These are phyloP conservation scores for Auriscalpium orientale DNA, from an alignment of 768 basidiomycete species.

Conservation along the genomic window DNA sequence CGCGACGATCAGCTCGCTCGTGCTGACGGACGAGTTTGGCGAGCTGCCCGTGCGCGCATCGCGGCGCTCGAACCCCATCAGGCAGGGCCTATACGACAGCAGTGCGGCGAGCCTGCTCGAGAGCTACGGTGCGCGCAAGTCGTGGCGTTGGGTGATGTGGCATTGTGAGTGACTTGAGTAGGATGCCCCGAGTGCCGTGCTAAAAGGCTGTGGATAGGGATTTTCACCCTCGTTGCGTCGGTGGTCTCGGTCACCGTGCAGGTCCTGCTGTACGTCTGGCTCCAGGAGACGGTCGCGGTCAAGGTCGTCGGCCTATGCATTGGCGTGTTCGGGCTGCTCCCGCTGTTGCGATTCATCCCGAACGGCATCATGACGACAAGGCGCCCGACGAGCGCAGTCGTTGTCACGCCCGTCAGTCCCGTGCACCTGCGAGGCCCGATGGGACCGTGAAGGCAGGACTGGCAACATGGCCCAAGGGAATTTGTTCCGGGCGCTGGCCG, in stretches of 20 bases:
- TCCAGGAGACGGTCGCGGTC: not conserved
- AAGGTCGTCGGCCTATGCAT: not conserved
- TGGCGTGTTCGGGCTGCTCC: slow-evolving; percentile 6
- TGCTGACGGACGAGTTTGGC: slow-evolving; percentile 10
- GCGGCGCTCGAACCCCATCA: not conserved
- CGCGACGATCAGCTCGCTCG: slow-evolving; percentile 10
- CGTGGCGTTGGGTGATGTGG: slow-evolving; percentile 5
- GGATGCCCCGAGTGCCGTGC: not conserved
- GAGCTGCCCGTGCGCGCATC: slow-evolving; percentile 4
- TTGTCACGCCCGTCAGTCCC: too few relatives aligned
- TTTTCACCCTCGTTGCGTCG: slow-evolving; percentile 4
- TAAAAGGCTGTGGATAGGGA: not conserved
- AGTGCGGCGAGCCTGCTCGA: slow-evolving; percentile 1
- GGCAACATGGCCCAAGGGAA: too few relatives aligned
- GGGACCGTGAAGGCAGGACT: too few relatives aligned
- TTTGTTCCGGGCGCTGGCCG: too few relatives aligned
- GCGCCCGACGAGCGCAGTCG: too few relatives aligned
- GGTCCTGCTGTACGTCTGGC: slow-evolving; percentile 10
- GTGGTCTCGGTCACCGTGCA: slow-evolving; percentile 6
- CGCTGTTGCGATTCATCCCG: slow-evolving; percentile 8
- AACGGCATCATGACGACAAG: not conserved
- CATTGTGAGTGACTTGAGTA: slow-evolving; percentile 3
- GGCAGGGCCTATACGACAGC: not conserved
- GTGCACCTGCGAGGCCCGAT: too few relatives aligned
- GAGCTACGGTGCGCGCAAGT: not conserved